Percentiles rank a stretch among this genome's conserved stretches.
Evolutionary conservation across 371 early-diverging fungal genomes (phyloP).

Genomic region (Mortierella sp.): DNA sequence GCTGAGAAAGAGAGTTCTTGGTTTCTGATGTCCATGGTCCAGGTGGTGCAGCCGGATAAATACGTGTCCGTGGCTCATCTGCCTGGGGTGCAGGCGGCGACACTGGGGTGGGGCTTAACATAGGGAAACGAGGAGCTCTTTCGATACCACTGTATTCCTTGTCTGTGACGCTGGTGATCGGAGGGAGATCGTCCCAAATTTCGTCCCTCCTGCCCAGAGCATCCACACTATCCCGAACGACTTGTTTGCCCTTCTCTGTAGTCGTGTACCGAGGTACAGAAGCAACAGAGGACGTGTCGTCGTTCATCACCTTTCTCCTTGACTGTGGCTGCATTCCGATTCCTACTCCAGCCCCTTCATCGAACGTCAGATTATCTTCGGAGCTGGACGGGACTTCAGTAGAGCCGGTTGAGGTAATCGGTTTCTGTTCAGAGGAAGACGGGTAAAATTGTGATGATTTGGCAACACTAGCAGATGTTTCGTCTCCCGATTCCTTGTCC

Average conservation of each 20-base stretch:
- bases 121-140: not conserved
- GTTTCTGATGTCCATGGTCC: slow-evolving; percentile 30
- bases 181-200: slow-evolving; percentile 23
- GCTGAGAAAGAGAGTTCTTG: slow-evolving; percentile 14
- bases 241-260: slow-evolving; percentile 33
- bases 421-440: not conserved
- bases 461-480: not conserved
- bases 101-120: slow-evolving; percentile 9
- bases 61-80: slow-evolving; percentile 13
- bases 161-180: slow-evolving; percentile 28
- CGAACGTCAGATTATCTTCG: slow-evolving; percentile 25
- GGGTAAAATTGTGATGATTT: not conserved
- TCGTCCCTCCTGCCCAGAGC: not conserved
- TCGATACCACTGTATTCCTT: not conserved
- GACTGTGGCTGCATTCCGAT: not conserved
- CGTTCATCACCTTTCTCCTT: not conserved
- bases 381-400: slow-evolving; percentile 8
- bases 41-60: slow-evolving; percentile 41
- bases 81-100: not conserved
- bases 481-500: too few relatives aligned
- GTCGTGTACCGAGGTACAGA: slow-evolving; percentile 15
- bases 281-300: slow-evolving; percentile 1
- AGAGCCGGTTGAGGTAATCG: not conserved
- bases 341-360: slow-evolving; percentile 28
- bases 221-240: slow-evolving; percentile 2